These are phyloP conservation scores for Silene noctiflora DNA, from an alignment of 179 eudicot species.

Conservation along the genomic window DNA sequence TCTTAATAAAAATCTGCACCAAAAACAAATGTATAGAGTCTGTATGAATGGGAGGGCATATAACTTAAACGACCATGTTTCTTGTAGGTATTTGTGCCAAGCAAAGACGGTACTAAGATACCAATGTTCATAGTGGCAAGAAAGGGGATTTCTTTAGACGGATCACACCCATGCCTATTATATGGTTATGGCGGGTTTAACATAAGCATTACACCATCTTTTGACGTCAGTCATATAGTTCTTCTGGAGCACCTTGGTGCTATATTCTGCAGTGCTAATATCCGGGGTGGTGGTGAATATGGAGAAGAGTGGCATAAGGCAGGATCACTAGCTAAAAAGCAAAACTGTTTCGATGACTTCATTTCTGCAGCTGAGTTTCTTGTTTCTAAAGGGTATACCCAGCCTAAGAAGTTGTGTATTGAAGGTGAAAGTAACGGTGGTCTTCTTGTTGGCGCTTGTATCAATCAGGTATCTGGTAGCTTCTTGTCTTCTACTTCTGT, in stretches of 20 bases:
- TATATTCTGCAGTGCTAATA: slow-evolving; percentile 75
- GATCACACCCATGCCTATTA: slow-evolving; percentile 86
- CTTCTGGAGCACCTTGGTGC: slow-evolving; percentile 63
- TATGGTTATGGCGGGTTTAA: slow-evolving; percentile 95
- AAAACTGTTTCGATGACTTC: slow-evolving; percentile 90
- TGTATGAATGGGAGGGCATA: too few relatives aligned
- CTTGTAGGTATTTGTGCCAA: slow-evolving; percentile 68
- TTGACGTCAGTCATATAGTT: slow-evolving; percentile 58
- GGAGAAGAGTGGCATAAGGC: slow-evolving; percentile 99
- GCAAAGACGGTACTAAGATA: slow-evolving; percentile 85
- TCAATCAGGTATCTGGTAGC: slow-evolving; percentile 65
- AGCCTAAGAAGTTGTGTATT: slow-evolving; percentile 69
- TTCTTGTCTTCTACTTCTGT: background rate
- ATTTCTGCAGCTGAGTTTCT: slow-evolving; percentile 84
- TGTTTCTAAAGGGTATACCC: slow-evolving; percentile 78
- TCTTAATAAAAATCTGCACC: too few relatives aligned
- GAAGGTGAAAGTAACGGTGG: slow-evolving; percentile 99
- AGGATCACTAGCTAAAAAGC: slow-evolving; percentile 77
- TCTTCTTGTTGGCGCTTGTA: slow-evolving; percentile 89
- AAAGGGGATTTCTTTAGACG: slow-evolving; percentile 70
- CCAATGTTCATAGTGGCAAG: slow-evolving; percentile 80
- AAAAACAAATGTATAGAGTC: too few relatives aligned
- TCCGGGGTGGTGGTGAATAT: slow-evolving; percentile 98
- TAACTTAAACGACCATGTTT: background rate
- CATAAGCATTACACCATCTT: slow-evolving; percentile 75